Evolutionary conservation across 768 basidiomycete species (phyloP).

Genomic region (Tylopilus felleus): DNA sequence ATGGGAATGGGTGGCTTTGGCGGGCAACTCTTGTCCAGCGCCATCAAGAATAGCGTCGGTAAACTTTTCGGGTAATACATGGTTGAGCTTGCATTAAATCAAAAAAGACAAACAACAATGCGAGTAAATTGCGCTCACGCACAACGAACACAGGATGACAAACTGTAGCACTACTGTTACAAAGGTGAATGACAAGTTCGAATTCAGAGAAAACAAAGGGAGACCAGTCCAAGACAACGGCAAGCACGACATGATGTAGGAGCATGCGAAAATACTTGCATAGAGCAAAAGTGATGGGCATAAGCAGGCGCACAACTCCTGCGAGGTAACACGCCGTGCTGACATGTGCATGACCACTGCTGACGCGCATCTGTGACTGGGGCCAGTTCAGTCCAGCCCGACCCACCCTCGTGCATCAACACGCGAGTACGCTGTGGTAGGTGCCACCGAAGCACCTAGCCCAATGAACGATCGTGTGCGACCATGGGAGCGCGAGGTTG

Average conservation of each 20-base stretch:
- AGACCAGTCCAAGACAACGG: constrained; percentile 22
- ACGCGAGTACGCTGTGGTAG: constrained; percentile 78
- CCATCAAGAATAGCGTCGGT: constrained; percentile 79
- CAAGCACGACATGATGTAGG: constrained; percentile 24
- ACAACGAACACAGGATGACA: constrained; percentile 8
- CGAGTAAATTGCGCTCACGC: constrained; percentile 1
- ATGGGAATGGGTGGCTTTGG: constrained; percentile 79
- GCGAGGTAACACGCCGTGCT: constrained; percentile 9
- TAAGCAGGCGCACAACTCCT: constrained; percentile 6
- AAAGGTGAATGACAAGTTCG: constrained; percentile 26
- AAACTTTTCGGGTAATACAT: constrained; percentile 58
- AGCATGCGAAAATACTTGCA: constrained; percentile 22
- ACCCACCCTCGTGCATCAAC: constrained; percentile 84
- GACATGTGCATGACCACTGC: constrained; percentile 7
- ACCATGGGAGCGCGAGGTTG: constrained; percentile 63
- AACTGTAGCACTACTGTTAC: constrained; percentile 30
- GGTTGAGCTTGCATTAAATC: neutral
- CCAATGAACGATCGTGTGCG: constrained; percentile 75
- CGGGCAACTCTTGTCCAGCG: constrained; percentile 77
- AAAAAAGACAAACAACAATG: constrained; percentile 12
- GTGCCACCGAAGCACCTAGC: constrained; percentile 60
- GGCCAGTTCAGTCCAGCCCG: constrained; percentile 41
- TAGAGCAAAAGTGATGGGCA: constrained; percentile 19
- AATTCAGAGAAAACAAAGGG: constrained; percentile 1
- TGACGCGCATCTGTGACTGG: constrained; percentile 2